Percentiles rank a stretch among this genome's conserved stretches.
phyloP scores from a whole-genome alignment of 139 green algal genomes.

The Ulvella scutata region DNA sequence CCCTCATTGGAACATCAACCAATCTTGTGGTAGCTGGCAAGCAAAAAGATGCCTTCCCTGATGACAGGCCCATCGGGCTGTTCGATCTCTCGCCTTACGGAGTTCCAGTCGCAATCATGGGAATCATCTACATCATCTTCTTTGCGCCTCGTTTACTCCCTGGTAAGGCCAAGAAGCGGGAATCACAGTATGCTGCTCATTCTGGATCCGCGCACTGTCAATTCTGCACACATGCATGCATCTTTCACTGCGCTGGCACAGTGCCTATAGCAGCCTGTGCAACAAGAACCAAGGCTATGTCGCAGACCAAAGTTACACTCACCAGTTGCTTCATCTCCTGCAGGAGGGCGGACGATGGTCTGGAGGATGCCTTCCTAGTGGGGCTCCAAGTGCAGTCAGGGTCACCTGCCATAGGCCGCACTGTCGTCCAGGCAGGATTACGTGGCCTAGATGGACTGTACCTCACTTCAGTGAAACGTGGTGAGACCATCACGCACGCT shows the following conservation, averaged over 20 bases:
- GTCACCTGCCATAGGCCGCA: constrained; percentile 10
- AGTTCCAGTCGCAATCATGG: constrained; percentile 1
- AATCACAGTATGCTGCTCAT: no score
- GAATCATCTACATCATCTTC: constrained; percentile 9
- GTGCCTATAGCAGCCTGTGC: no score
- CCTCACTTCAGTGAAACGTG: constrained; percentile 17
- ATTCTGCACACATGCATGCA: no score
- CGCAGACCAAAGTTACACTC: no score
- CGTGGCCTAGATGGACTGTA: constrained; percentile 12
- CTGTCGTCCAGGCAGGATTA: constrained; percentile 10
- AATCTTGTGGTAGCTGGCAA: constrained; percentile 28
- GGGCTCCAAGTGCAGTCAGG: constrained; percentile 4
- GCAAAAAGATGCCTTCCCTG: neutral
- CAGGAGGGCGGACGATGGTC: neutral
- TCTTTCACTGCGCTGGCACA: no score
- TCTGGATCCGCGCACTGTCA: no score
- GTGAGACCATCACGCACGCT: constrained; percentile 6
- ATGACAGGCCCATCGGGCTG: neutral
- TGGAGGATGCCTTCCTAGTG: constrained; percentile 11
- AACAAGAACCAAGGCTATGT: no score
- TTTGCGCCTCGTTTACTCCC: constrained; percentile 3
- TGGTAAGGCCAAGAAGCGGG: neutral
- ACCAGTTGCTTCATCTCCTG: no score
- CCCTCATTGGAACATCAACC: constrained; percentile 39
- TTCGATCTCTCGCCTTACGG: constrained; percentile 16